Base-by-base conservation (phyloP, 2,329 filamentous ascomycete species). In the Allantophomopsis cytisporea region DNA sequence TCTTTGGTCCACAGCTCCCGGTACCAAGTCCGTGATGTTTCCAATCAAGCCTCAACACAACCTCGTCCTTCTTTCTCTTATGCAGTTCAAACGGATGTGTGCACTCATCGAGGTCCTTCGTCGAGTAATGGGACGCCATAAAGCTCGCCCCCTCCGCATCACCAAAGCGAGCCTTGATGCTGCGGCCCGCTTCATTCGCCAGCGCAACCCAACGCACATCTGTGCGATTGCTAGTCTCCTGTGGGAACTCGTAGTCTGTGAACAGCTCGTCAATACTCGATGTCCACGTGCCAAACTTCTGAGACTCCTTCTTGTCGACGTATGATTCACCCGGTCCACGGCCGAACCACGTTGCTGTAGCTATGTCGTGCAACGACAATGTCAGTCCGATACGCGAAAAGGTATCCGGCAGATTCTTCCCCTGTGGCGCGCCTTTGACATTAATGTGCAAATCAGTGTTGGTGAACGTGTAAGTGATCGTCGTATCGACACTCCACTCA, bases 241-340 rank as follows among this genome's bases (percentile, higher is more conserved):
- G 80, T 0, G 79, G 80, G 40, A 73, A 76, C 46, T 84, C 79
- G 50, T 81, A 83, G 34, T 71, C 64, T 2, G 69, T 63, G 53
- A 68, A 73, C 0, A 83, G 59, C 1, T 66, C 61, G 36, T 71
- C 66, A 2, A 76, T 58, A 1, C 47, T 48, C 10, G 54, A 48
- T 2, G 60, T 60, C 58, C 65, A 76, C 37, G 66, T 69, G 6
- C 73, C 77, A 4, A 80, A 57, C 1, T 58, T 55, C 51, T 82
- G 76, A 4, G 71, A 68, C 11, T 64, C 53, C 53, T 81, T 80
- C 60, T 70, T 78, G 58, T 85, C 80, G 13, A 61, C 59, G 60
- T 83, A 85, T 10, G 66, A 71, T 54, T 83, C 77, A 2, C 73
- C 73, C 0, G 76, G 75, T 0, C 80, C 80, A 4, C 74, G 70